These are phyloP conservation scores for Aureobasidium sp. DNA, from an alignment of 2,329 filamentous ascomycete genomes.

Conservation along the genomic window DNA sequence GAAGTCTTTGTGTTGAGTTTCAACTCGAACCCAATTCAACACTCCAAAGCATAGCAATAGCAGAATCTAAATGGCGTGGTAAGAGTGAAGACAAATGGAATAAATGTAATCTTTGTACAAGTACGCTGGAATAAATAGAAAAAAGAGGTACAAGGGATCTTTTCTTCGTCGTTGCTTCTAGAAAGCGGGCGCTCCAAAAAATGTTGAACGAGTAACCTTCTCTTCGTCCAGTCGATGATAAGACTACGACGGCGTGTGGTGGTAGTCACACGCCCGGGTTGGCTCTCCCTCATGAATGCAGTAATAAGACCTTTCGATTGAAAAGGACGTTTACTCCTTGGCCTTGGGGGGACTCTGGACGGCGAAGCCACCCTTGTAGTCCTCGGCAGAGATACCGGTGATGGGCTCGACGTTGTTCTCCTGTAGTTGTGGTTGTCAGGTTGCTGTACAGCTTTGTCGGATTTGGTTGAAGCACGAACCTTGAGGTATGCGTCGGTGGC, in stretches of 20 bases:
- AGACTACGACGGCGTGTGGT: neutral
- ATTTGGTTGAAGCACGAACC: conserved; percentile 45
- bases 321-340: neutral
- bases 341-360: conserved; percentile 50
- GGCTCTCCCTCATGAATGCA: neutral
- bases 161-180: conserved; percentile 7
- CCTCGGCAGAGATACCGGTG: conserved; percentile 71
- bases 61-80: neutral
- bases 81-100: neutral
- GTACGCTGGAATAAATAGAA: conserved; percentile 5
- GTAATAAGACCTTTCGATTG: neutral
- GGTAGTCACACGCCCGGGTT: neutral
- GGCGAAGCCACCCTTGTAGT: conserved; percentile 62
- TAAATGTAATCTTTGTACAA: conserved; percentile 6
- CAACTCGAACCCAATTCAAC: too few relatives aligned
- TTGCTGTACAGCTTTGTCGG: neutral
- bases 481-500: conserved; percentile 87
- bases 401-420: conserved; percentile 78
- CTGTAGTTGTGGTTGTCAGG: conserved; percentile 37
- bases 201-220: conserved; percentile 5
- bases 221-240: conserved; percentile 1
- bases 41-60: too few relatives aligned
- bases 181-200: neutral
- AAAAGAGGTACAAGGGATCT: conserved; percentile 12
- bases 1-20: too few relatives aligned